These are phyloP conservation scores for Mrakiaceae sp. DNA, from an alignment of 1,284 basidiomycete genomes.

Conservation along the genomic window DNA sequence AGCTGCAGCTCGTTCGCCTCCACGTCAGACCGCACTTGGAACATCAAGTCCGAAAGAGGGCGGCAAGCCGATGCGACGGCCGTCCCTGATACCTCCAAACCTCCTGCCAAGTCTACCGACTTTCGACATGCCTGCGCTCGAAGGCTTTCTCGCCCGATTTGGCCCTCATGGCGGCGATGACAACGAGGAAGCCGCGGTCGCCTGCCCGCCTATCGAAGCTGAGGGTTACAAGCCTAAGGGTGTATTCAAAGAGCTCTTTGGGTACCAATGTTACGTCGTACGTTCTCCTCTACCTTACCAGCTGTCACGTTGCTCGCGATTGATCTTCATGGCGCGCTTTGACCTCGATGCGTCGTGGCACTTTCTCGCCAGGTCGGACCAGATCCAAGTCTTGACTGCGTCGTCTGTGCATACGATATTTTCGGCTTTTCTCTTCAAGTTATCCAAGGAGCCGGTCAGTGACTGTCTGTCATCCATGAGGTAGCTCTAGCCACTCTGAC, in stretches of 20 bases:
- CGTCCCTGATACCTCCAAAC: too few species aligned
- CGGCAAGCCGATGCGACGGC: too few species aligned
- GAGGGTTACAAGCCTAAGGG: constrained; percentile 7
- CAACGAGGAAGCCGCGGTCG: neutral
- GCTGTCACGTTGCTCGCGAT: too few species aligned
- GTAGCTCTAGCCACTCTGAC: neutral
- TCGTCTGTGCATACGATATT: constrained; percentile 4
- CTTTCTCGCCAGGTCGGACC: constrained; percentile 2
- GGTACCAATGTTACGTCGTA: constrained; percentile 6
- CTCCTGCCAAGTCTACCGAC: neutral
- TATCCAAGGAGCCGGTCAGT: constrained; percentile 6
- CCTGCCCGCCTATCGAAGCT: neutral
- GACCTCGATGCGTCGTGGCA: too few species aligned
- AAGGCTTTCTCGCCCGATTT: neutral
- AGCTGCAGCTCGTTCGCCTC: too few species aligned
- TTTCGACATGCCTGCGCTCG: neutral
- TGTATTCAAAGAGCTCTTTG: neutral
- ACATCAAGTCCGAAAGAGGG: too few species aligned
- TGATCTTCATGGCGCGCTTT: too few species aligned
- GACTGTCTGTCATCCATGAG: neutral
- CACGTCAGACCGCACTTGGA: neutral
- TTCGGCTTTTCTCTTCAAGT: constrained; percentile 6
- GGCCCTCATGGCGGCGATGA: neutral
- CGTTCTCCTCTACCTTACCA: neutral
- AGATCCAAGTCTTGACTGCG: neutral